Evolutionary conservation across 331 rosid genomes (phyloP).

Genomic region (Quercus lobata): DNA sequence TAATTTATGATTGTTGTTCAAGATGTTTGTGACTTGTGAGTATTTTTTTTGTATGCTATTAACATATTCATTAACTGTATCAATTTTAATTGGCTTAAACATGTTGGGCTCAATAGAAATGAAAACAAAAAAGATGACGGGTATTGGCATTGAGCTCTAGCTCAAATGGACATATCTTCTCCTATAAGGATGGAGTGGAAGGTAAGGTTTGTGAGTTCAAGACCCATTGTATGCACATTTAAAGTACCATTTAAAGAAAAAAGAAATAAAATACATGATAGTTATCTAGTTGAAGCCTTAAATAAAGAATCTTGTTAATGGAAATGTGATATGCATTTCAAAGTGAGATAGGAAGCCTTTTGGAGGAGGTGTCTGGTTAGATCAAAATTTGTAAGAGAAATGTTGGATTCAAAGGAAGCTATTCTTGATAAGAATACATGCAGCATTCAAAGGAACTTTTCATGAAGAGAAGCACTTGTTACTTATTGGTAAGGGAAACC

Average conservation of each 20-base stretch:
- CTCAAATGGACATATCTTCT: no score
- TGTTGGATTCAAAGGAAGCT: background rate
- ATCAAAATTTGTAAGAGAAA: background rate
- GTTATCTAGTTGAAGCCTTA: background rate
- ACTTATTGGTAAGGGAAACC: background rate
- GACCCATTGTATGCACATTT: no score
- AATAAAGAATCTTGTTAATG: background rate
- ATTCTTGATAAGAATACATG: background rate
- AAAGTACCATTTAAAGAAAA: no score
- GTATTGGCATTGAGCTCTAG: no score
- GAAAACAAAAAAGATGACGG: no score
- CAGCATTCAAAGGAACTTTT: background rate
- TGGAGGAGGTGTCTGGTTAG: background rate
- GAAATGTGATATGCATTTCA: background rate
- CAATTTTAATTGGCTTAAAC: background rate
- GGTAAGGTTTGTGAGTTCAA: no score
- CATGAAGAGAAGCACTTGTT: background rate
- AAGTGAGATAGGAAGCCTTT: background rate
- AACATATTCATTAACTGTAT: no score
- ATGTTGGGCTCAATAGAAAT: background rate
- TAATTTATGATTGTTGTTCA: background rate
- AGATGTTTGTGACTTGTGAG: background rate
- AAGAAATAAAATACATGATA: no score
- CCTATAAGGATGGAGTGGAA: no score
- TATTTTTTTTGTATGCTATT: no score